Percentiles rank a stretch among this genome's conserved stretches.
Evolutionary conservation across 306 rosid genomes (phyloP).

Genomic region (Prunus dulcis): DNA sequence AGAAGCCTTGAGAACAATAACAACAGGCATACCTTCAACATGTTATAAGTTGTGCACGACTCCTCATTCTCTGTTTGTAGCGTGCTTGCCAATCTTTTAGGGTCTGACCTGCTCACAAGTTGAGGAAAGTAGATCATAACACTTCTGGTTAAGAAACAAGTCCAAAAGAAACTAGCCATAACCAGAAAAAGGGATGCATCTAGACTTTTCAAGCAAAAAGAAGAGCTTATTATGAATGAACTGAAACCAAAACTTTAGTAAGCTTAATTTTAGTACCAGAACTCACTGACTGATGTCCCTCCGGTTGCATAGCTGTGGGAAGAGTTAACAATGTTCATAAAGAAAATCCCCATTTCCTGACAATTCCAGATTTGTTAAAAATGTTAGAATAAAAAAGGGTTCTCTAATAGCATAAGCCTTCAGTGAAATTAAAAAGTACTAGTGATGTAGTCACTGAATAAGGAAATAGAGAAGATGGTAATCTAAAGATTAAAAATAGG

Average conservation of each 20-base stretch:
- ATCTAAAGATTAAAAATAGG: neutral
- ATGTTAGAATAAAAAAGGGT: neutral
- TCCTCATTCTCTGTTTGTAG: slow-evolving; percentile 70
- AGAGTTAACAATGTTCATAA: slow-evolving; percentile 79
- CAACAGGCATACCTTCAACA: slow-evolving; percentile 63
- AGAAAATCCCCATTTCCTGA: slow-evolving; percentile 75
- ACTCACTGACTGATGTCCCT: slow-evolving; percentile 79
- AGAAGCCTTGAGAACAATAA: neutral
- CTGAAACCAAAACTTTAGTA: slow-evolving; percentile 6
- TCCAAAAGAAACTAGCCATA: slow-evolving; percentile 10
- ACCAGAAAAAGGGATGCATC: neutral
- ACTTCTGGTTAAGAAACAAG: slow-evolving; percentile 6
- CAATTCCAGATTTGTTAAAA: slow-evolving; percentile 5
- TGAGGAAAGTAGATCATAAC: neutral
- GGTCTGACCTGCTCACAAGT: slow-evolving; percentile 49
- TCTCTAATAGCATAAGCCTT: neutral
- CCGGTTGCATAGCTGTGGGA: slow-evolving; percentile 97
- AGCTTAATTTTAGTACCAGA: slow-evolving; percentile 54
- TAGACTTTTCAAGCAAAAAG: slow-evolving; percentile 1
- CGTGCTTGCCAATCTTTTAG: slow-evolving; percentile 60
- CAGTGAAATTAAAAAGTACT: neutral
- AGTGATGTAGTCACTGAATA: neutral
- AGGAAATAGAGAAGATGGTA: neutral
- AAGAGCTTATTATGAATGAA: slow-evolving; percentile 14
- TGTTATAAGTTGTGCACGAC: slow-evolving; percentile 86